phyloP scores from a whole-genome alignment of 495 filamentous ascomycete genomes.

The Neurospora sp. region DNA sequence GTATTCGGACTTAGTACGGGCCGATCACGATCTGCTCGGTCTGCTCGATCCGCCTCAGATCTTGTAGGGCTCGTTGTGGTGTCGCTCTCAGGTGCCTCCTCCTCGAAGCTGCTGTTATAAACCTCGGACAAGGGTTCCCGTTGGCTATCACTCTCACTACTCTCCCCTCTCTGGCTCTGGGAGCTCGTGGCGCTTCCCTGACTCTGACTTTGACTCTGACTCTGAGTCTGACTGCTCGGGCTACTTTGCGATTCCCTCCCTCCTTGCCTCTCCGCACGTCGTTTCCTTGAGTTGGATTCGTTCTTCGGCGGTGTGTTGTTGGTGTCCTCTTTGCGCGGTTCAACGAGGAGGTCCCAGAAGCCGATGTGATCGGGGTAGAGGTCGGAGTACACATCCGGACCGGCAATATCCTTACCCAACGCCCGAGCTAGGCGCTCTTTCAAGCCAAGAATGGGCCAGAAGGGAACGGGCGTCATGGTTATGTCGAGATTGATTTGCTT shows the following conservation, averaged over 20 bases:
- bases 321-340: conserved; percentile 1
- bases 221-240: background rate
- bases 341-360: conserved; percentile 22
- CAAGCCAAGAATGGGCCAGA: conserved; percentile 39
- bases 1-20: conserved; percentile 22
- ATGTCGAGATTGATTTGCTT: conserved; percentile 19
- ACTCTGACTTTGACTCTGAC: background rate
- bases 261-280: conserved; percentile 6
- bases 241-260: background rate
- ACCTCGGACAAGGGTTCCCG: conserved; percentile 15
- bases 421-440: conserved; percentile 38
- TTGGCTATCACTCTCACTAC: background rate
- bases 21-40: conserved; percentile 9
- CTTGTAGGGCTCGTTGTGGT: background rate
- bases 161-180: background rate
- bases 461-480: conserved; percentile 26
- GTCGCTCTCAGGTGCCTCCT: conserved; percentile 8
- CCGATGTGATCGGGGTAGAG: conserved; percentile 17
- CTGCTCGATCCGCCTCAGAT: background rate
- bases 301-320: background rate
- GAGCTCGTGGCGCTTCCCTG: background rate
- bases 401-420: conserved; percentile 31
- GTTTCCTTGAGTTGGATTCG: background rate
- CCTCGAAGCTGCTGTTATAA: conserved; percentile 25
- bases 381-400: conserved; percentile 21